These are phyloP conservation scores for Suillus subaureus DNA, from an alignment of 768 basidiomycete genomes.

Conservation along the genomic window DNA sequence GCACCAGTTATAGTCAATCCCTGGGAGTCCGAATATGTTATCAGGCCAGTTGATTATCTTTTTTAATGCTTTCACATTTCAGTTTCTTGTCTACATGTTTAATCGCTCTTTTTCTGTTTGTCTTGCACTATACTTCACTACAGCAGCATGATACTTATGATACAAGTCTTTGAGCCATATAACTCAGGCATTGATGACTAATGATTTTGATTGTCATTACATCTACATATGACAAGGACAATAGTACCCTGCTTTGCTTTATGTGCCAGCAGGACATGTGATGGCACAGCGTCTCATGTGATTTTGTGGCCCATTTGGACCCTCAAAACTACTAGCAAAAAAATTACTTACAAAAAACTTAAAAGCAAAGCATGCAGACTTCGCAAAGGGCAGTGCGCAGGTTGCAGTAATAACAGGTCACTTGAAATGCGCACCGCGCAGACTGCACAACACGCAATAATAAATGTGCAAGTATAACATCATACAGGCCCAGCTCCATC, in stretches of 20 bases:
- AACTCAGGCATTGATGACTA: not conserved
- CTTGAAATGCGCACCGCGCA: too few species aligned
- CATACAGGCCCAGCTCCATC: too few species aligned
- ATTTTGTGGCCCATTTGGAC: too few species aligned
- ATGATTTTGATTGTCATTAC: slow-evolving; percentile 3
- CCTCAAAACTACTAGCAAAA: too few species aligned
- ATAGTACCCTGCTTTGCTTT: not conserved
- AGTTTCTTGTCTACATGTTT: not conserved
- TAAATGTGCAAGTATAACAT: too few species aligned
- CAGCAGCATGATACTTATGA: not conserved
- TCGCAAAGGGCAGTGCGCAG: too few species aligned
- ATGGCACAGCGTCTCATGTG: too few species aligned
- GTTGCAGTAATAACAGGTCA: too few species aligned
- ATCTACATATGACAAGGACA: not conserved
- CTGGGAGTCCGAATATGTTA: not conserved
- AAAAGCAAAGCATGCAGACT: too few species aligned
- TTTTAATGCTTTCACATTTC: not conserved
- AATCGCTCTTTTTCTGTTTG: not conserved
- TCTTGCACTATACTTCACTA: not conserved
- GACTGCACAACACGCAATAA: too few species aligned
- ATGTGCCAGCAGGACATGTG: too few species aligned
- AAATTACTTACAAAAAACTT: too few species aligned
- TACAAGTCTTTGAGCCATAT: not conserved
- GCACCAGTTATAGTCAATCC: not conserved
- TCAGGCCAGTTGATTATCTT: not conserved